Evolutionary conservation across 352 stramenopile species (phyloP).

Genomic region (Phytophthora sp.): DNA sequence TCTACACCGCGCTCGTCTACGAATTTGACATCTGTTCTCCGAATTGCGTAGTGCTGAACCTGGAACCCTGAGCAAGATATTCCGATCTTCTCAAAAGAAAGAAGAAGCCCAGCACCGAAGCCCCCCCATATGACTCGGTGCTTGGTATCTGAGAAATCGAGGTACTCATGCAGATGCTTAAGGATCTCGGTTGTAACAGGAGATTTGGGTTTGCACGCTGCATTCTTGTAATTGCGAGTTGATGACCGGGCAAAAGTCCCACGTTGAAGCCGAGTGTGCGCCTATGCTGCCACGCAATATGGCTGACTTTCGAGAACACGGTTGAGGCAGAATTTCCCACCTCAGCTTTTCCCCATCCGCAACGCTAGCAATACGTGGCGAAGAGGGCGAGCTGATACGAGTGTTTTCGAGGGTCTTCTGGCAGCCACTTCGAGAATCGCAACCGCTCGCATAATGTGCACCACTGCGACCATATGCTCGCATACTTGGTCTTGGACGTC

Average conservation of each 20-base stretch:
- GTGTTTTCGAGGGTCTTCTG: not conserved
- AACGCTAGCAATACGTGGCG: conserved; percentile 4
- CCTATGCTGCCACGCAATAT: conserved; percentile 22
- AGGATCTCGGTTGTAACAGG: too few species aligned
- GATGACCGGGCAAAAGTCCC: too few species aligned
- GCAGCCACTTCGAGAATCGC: conserved; percentile 5
- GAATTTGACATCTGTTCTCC: not conserved
- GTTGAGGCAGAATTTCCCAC: conserved; percentile 24
- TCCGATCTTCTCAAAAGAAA: not conserved
- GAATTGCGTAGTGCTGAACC: not conserved
- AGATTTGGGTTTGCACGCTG: too few species aligned
- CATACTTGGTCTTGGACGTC: conserved; percentile 15
- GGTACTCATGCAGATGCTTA: not conserved
- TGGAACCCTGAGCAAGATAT: not conserved
- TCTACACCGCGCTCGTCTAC: not conserved
- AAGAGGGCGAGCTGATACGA: conserved; percentile 21
- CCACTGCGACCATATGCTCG: conserved; percentile 11
- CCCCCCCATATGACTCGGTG: not conserved
- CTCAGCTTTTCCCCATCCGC: conserved; percentile 9
- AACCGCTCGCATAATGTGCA: conserved; percentile 5
- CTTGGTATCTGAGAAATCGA: not conserved
- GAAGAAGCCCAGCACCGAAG: not conserved
- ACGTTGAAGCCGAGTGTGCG: conserved; percentile 20
- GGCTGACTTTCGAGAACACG: conserved; percentile 39
- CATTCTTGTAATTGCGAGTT: too few species aligned